A percentile compares a stretch with the other conserved stretches of the same genome.
Evolutionary conservation across 2,329 filamentous ascomycete genomes (phyloP).

Genomic region (Talaromyces atroroseus): DNA sequence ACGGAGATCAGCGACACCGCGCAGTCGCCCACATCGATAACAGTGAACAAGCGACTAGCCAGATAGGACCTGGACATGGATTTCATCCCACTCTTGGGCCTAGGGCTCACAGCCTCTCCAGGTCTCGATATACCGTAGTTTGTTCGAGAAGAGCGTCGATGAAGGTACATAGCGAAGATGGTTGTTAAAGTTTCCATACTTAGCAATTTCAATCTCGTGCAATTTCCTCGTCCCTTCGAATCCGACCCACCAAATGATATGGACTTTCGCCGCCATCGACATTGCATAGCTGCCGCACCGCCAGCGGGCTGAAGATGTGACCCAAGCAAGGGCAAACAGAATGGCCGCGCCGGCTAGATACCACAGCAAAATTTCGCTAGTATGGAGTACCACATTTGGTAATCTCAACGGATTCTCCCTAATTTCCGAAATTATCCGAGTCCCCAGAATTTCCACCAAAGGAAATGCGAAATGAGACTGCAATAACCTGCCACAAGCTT

Average conservation of each 20-base stretch:
- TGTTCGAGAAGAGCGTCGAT: slow-evolving; percentile 14
- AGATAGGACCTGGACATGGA: slow-evolving; percentile 10
- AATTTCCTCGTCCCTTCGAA: slow-evolving; percentile 17
- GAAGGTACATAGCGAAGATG: slow-evolving; percentile 16
- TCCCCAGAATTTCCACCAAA: slow-evolving; percentile 1
- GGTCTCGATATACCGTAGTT: slow-evolving; percentile 4
- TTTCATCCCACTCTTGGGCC: not conserved
- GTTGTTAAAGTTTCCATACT: slow-evolving; percentile 16
- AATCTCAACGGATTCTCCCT: too few species aligned
- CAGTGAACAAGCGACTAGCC: slow-evolving; percentile 25
- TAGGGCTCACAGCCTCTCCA: slow-evolving; percentile 9
- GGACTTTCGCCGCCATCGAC: slow-evolving; percentile 9
- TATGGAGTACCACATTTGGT: too few species aligned
- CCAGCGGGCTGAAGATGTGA: slow-evolving; percentile 15
- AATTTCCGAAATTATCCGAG: not conserved
- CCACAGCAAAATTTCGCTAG: not conserved
- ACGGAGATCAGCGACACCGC: slow-evolving; percentile 27
- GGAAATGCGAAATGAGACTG: not conserved
- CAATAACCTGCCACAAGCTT: not conserved
- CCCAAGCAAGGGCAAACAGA: slow-evolving; percentile 13
- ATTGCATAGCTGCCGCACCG: slow-evolving; percentile 16
- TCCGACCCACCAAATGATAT: slow-evolving; percentile 14
- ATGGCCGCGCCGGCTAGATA: slow-evolving; percentile 11
- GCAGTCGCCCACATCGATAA: slow-evolving; percentile 29
- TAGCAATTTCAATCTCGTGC: slow-evolving; percentile 12